phyloP scores from a whole-genome alignment of 2,329 filamentous ascomycete genomes.

The Dothideomycetes sp. region DNA sequence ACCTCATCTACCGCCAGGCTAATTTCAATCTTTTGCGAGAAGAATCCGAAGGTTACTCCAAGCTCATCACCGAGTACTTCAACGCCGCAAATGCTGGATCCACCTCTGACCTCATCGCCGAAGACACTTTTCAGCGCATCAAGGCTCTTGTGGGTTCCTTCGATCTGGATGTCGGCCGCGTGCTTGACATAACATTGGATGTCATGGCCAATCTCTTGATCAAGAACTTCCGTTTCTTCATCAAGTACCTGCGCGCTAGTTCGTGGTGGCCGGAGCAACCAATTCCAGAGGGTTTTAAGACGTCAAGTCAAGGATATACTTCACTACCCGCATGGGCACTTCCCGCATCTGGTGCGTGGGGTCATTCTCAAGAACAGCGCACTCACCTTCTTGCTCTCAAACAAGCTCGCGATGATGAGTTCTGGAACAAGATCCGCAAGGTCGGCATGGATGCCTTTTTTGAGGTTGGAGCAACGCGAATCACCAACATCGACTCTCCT shows the following conservation, averaged over 20 bases:
- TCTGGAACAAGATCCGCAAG: slow-evolving; percentile 73
- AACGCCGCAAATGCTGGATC: slow-evolving; percentile 57
- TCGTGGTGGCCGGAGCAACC: slow-evolving; percentile 88
- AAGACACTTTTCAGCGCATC: slow-evolving; percentile 80
- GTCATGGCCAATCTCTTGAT: slow-evolving; percentile 90
- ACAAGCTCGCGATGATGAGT: slow-evolving; percentile 58
- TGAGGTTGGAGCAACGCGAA: slow-evolving; percentile 67
- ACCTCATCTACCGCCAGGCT: slow-evolving; percentile 85
- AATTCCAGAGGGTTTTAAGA: slow-evolving; percentile 41
- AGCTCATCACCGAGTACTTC: slow-evolving; percentile 91
- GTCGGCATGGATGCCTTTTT: slow-evolving; percentile 78
- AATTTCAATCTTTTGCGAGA: slow-evolving; percentile 95
- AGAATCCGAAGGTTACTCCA: slow-evolving; percentile 94
- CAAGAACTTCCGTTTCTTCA: slow-evolving; percentile 87
- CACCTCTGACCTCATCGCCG: slow-evolving; percentile 57
- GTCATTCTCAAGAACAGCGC: slow-evolving; percentile 60
- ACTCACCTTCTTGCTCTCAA: slow-evolving; percentile 47
- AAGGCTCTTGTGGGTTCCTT: slow-evolving; percentile 95
- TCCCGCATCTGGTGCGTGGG: slow-evolving; percentile 57
- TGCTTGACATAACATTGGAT: slow-evolving; percentile 87
- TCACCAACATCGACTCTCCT: slow-evolving; percentile 50
- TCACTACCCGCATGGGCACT: slow-evolving; percentile 81
- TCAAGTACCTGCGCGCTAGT: slow-evolving; percentile 82
- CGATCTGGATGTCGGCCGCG: slow-evolving; percentile 89
- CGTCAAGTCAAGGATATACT: slow-evolving; percentile 43